Base-by-base conservation (phyloP, 441 rosid genomes). In the Macaranga tanarius region DNA sequence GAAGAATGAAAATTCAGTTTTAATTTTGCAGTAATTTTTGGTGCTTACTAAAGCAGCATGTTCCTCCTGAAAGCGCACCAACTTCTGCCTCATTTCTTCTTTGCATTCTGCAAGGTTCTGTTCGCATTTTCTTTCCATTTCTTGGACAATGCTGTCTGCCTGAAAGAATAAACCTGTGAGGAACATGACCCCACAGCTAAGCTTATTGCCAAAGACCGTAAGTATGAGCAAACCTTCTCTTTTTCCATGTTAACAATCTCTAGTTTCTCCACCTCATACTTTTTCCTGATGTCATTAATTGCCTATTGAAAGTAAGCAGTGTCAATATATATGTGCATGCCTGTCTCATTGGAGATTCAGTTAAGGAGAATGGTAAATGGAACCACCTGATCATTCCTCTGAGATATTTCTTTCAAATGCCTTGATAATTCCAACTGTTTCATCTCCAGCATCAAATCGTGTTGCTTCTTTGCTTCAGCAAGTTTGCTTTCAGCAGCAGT, bases 361-460 rank as follows among this genome's bases (percentile, higher is more conserved):
- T 56, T 15, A 59, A 52, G 66, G 48, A 70, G 62, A 67, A 79
- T 12, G 57, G 65, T 45, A 78, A 56, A 77, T 75, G 62, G 76
- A 31, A 48, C 62, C 58, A 92, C 99, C 95, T 88, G 93, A 79
- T 95, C 97, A 74, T 92, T 95, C 79, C 90, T 89, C 80, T 82
- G 95, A 71, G 94, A 94, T 76, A 92, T 83, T 77, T 94, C 99
- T 87, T 92, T 90, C 87, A 95, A 80, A 75, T 92, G 97, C 82
- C 89, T 86, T 34, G 97, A 89, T 60, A 90, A 77, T 76, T 95
- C 99, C 82, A 85, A 73, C 75, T 92, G 92, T 80, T 94, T 94
- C 77, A 84, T 87, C 80, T 88, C 99, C 38, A 92, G 89, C 92
- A 92, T 85, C 77, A 75, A 72, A 78, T 95, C 97, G 64, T 88